A percentile compares a stretch with the other conserved stretches of the same genome.
phyloP scores from a whole-genome alignment of 1,139 yeast species.

The Zhuliangozyma parablackwelliae region DNA sequence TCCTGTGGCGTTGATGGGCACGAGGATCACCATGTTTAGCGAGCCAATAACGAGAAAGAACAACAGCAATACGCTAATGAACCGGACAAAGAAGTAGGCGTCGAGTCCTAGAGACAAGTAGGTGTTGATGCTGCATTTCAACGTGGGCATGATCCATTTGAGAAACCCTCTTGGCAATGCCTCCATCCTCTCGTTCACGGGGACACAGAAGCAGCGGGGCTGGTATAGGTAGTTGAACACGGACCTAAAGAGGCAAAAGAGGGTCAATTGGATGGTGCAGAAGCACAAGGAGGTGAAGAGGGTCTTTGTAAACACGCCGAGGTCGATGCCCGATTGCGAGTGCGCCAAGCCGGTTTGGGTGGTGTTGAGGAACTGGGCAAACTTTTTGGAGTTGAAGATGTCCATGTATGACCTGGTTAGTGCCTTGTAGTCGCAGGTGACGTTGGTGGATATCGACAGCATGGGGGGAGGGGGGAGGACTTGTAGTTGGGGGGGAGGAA shows the following conservation, averaged over 20 bases:
- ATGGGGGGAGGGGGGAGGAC: too few species aligned
- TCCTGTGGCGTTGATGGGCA: slow-evolving; percentile 56
- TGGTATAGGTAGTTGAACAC: slow-evolving; percentile 50
- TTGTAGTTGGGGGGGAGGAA: neutral
- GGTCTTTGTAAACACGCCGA: slow-evolving; percentile 41
- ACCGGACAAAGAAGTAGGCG: slow-evolving; percentile 59
- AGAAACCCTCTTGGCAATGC: slow-evolving; percentile 38
- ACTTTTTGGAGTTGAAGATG: slow-evolving; percentile 21
- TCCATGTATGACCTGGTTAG: slow-evolving; percentile 24
- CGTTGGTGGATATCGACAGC: too few species aligned
- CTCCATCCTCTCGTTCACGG: slow-evolving; percentile 32
- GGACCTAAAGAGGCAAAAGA: slow-evolving; percentile 50
- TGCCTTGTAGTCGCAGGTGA: slow-evolving; percentile 18
- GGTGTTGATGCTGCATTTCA: slow-evolving; percentile 33
- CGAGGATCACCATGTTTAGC: slow-evolving; percentile 47
- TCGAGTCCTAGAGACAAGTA: slow-evolving; percentile 57
- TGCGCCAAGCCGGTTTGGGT: slow-evolving; percentile 57
- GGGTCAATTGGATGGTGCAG: slow-evolving; percentile 47
- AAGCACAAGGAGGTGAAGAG: slow-evolving; percentile 47
- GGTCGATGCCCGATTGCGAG: slow-evolving; percentile 36
- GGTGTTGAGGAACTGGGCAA: slow-evolving; percentile 45
- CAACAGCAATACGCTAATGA: slow-evolving; percentile 41
- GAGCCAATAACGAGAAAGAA: slow-evolving; percentile 49
- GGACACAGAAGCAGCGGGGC: slow-evolving; percentile 47
- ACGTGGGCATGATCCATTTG: slow-evolving; percentile 46